A percentile compares a stretch with the other conserved stretches of the same genome.
phyloP scores from a whole-genome alignment of 371 early-diverging fungal species.

The Zychaea mexicana region DNA sequence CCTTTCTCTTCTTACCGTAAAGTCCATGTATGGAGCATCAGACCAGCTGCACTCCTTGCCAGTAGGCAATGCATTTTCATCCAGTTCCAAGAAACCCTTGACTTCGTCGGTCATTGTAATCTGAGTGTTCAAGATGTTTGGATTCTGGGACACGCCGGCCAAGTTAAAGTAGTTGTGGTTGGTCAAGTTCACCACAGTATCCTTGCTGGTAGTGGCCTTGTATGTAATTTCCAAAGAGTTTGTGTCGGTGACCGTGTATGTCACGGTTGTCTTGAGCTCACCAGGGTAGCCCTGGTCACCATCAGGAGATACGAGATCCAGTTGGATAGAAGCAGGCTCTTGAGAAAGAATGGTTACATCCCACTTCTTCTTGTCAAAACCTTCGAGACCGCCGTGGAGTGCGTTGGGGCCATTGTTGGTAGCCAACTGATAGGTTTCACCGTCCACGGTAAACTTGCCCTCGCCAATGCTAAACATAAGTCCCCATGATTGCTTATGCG shows the following conservation, averaged over 20 bases:
- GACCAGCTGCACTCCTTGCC: constrained; percentile 52
- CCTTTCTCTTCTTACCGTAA: constrained; percentile 38
- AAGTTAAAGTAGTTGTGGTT: constrained; percentile 53
- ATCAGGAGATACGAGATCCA: constrained; percentile 46
- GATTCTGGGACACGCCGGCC: constrained; percentile 49
- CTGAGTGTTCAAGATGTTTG: constrained; percentile 49
- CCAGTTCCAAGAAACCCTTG: constrained; percentile 54
- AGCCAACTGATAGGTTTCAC: constrained; percentile 28
- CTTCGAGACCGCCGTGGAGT: constrained; percentile 49
- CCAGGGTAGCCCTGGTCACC: constrained; percentile 55
- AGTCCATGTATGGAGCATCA: constrained; percentile 54
- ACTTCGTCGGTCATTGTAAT: constrained; percentile 51
- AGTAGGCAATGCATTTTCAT: constrained; percentile 65
- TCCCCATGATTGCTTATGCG: too few species aligned
- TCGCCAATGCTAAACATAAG: constrained; percentile 32
- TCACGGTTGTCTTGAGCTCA: constrained; percentile 33
- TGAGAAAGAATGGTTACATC: constrained; percentile 39
- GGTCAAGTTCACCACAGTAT: constrained; percentile 39
- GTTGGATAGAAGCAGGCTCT: constrained; percentile 40
- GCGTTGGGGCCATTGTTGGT: constrained; percentile 47
- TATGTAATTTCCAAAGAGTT: constrained; percentile 38
- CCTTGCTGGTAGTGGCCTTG: constrained; percentile 36
- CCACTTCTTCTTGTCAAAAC: constrained; percentile 50
- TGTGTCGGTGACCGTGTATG: constrained; percentile 44
- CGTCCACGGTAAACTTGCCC: constrained; percentile 47